Conservation (phyloP, 2,329 filamentous ascomycete genomes). For the Cercospora nicotianae region DNA sequence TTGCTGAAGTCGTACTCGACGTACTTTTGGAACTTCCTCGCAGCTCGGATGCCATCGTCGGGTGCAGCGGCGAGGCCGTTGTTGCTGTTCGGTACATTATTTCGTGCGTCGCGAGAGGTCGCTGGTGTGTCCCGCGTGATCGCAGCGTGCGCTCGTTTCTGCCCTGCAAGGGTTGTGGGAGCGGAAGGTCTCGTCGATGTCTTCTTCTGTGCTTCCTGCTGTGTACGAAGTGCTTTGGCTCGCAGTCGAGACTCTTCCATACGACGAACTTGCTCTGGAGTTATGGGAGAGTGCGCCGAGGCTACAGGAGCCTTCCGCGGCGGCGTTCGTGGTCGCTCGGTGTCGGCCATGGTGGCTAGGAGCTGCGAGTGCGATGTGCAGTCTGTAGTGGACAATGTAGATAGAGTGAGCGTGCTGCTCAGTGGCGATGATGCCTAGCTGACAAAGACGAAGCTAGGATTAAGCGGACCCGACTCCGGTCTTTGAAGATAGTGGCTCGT, state of each 20-base stretch:
- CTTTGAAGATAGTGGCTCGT: background rate
- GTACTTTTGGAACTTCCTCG: constrained; percentile 86
- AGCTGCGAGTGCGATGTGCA: background rate
- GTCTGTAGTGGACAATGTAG: background rate
- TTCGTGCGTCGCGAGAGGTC: constrained; percentile 67
- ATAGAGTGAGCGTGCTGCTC: background rate
- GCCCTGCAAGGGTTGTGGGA: constrained; percentile 51
- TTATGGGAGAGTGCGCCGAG: constrained; percentile 50
- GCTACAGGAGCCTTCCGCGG: constrained; percentile 44
- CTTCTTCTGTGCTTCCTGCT: constrained; percentile 61
- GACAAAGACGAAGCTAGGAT: background rate
- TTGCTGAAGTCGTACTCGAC: constrained; percentile 98
- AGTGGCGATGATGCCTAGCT: constrained; percentile 14
- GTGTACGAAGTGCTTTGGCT: constrained; percentile 81
- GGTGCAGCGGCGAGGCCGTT: constrained; percentile 39
- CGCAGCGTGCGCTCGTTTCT: constrained; percentile 70
- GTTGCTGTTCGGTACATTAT: constrained; percentile 41
- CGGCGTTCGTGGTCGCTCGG: constrained; percentile 51
- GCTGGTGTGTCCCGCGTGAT: constrained; percentile 55
- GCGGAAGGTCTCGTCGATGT: constrained; percentile 22
- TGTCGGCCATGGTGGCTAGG: constrained; percentile 33
- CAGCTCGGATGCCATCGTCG: constrained; percentile 65
- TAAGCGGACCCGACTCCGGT: background rate
- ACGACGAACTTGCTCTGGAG: constrained; percentile 61
- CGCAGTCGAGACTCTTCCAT: constrained; percentile 82